Conservation (phyloP, 2,329 filamentous ascomycete species). For the Metarhizium anisopliae region DNA sequence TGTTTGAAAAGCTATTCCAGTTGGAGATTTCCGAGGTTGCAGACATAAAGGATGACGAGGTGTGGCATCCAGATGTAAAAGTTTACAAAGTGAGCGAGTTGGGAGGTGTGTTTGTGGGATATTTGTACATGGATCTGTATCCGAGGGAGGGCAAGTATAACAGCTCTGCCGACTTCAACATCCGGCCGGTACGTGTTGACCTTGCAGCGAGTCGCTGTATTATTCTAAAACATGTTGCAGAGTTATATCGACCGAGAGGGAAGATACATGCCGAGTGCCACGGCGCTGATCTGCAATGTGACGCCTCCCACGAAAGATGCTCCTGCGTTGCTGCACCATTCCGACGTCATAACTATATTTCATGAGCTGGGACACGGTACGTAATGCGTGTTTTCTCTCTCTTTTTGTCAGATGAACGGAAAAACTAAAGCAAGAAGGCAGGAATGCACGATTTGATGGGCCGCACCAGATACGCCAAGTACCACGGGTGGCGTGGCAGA, state of each 20-base stretch:
- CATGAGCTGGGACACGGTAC: constrained; percentile 19
- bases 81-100: constrained; percentile 1
- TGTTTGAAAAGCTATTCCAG: constrained; percentile 2
- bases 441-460: constrained; percentile 26
- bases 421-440: neutral
- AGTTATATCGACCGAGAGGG: constrained; percentile 3
- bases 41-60: constrained; percentile 1
- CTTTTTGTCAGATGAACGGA: neutral
- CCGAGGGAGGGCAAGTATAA: constrained; percentile 4
- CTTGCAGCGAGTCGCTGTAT: neutral
- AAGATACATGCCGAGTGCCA: neutral
- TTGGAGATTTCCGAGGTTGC: neutral
- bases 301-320: neutral
- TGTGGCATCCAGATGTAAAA: constrained; percentile 4
- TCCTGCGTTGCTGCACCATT: constrained; percentile 1
- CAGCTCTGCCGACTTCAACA: constrained; percentile 3
- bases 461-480: constrained; percentile 22
- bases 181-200: constrained; percentile 1
- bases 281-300: constrained; percentile 1
- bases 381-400: neutral
- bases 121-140: constrained; percentile 3
- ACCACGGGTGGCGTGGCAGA: constrained; percentile 24
- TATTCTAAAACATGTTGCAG: neutral
- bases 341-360: constrained; percentile 3
- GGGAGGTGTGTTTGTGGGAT: neutral